These are phyloP conservation scores for Neurospora sp. DNA, from an alignment of 2,329 filamentous ascomycete genomes.

Conservation along the genomic window DNA sequence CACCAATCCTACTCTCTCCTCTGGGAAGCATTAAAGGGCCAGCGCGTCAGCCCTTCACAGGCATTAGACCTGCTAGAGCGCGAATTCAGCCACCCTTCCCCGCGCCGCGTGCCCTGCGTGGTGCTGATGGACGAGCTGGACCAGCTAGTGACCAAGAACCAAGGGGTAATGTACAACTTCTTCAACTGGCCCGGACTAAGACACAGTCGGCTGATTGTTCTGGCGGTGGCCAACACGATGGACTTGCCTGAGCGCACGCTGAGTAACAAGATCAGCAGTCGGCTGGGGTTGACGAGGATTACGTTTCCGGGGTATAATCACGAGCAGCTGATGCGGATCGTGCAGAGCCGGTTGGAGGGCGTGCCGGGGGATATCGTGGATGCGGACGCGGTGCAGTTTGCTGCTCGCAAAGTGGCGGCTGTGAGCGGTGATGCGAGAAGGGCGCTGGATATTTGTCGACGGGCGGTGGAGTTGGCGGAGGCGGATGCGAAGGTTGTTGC, in stretches of 20 bases:
- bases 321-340: constrained; percentile 94
- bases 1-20: constrained; percentile 92
- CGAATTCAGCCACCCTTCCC: constrained; percentile 87
- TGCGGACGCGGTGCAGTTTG: constrained; percentile 89
- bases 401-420: constrained; percentile 89
- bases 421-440: constrained; percentile 90
- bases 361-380: constrained; percentile 87
- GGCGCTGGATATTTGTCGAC: constrained; percentile 87
- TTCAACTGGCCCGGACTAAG: constrained; percentile 96
- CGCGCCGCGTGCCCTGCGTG: constrained; percentile 85
- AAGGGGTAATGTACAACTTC: constrained; percentile 99
- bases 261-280: constrained; percentile 96
- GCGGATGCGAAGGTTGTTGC: constrained; percentile 42
- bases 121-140: constrained; percentile 98
- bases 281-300: constrained; percentile 81
- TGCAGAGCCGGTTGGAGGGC: constrained; percentile 82
- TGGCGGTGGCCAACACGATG: constrained; percentile 98
- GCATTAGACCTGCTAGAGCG: constrained; percentile 83
- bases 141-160: constrained; percentile 94
- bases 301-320: constrained; percentile 97
- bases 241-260: constrained; percentile 91
- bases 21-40: constrained; percentile 92
- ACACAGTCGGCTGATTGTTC: constrained; percentile 86
- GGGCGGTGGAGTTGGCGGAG: constrained; percentile 92
- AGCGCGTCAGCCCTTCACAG: constrained; percentile 85